Evolutionary conservation across 768 basidiomycete species (phyloP), one percentile per base, ranked within the genome.

Genomic region (Rickenella mellea): DNA sequence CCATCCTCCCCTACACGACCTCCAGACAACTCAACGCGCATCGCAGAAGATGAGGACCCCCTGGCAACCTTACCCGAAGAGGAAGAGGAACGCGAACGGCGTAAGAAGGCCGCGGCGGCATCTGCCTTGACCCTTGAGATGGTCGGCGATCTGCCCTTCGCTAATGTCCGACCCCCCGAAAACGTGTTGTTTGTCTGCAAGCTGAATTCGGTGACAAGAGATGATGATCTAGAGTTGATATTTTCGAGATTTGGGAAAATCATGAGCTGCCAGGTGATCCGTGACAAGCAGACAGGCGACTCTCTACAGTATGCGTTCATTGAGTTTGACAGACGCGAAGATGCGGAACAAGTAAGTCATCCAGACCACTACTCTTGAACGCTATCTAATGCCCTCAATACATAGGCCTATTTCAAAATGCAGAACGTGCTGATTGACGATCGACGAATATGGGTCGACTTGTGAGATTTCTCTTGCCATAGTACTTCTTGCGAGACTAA

Each of bases 121-220:
- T 91, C 92, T 33, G 96, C 96, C 1, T 67, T 99, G 28, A 98
- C 96, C 4, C 76, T 99, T 39, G 96, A 99, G 62, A 99, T 99
- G 96, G 94, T 99, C 43, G 96, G 96, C 25, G 96, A 99, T 62
- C 68, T 98, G 41, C 96, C 96, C 1, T 98, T 99, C 57, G 96
- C 96, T 20, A 92, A 94, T 55, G 92, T 99, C 32, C 78, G 92
- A 32, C 96, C 96, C 0, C 96, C 96, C 1, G 96, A 99, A 64
- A 98, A 98, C 60, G 92, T 98, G 21, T 64, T 99, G 10, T 99
- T 99, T 61, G 93, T 99, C 8, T 99, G 96, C 79, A 98, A 98
- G 57, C 75, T 98, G 49, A 99, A 99, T 55, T 77, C 88, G 17
- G 93, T 96, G 15, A 98, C 96, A 21, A 71, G 84, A 38, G 90